Base-by-base conservation (phyloP, 176 grass and related monocot species). In the Microstegium vimineum region DNA sequence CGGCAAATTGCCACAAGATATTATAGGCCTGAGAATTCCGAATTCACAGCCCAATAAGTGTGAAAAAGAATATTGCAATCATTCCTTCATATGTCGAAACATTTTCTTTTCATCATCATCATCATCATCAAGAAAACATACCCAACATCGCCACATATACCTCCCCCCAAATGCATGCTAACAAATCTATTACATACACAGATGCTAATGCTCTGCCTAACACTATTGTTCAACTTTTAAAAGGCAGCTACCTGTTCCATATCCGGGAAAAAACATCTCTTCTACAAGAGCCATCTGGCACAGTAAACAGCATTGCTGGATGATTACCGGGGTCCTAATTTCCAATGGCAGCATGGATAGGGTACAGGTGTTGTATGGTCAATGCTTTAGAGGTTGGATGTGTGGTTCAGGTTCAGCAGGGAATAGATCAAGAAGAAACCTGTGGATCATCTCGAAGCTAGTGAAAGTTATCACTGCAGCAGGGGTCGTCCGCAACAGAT, bases 381-480 rank as follows among this genome's bases (percentile, higher is more conserved):
- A 90, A 83, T 90, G 88, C 46, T 94, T 83, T 43, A 97, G 78
- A 5, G 81, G 77, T 35, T 97, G 90, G 52, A 88, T 79, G 46
- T 86, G 92, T 20, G 80, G 69, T 52, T 97, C 86, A 40, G 92
- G 73, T 66, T 89, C 88, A 17, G 86, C 81, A 57, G 92, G 86
- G 52, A 83, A 74, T 54, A 92, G 30, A 52, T 87, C 40, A 11
- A 91, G 68, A 74, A 95, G 86, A 80, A 83, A 92, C 71, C 95
- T 88, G 74, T 97, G 95, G 49, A 97, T 97, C 95, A 99, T 94
- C 87, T 99, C 96, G 10, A 95, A 99, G 77, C 93, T 99, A 60
- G 96, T 99, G 80, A 99, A 99, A 70, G 96, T 99, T 62, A 99
- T 95, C 52, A 93, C 96, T 79, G 96, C 96, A 28, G 96, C 96